Evolutionary conservation across 2,329 filamentous ascomycete species (phyloP).

Genomic region (Fusarium sulawesiense): DNA sequence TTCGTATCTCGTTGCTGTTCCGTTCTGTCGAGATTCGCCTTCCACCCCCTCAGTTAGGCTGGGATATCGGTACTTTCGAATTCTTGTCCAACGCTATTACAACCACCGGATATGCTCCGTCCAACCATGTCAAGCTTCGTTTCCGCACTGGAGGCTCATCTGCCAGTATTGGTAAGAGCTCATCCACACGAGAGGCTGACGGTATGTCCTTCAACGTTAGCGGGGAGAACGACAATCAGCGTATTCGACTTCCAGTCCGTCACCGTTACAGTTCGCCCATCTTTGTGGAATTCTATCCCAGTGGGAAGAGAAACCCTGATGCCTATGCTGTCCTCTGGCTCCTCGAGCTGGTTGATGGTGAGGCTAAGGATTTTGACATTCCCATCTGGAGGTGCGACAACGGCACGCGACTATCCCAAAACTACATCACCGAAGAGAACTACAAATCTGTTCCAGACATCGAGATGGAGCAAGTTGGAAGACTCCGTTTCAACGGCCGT

Average conservation of each 20-base stretch:
- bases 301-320: conserved; percentile 75
- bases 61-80: conserved; percentile 95
- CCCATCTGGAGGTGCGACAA: conserved; percentile 90
- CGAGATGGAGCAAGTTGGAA: conserved; percentile 81
- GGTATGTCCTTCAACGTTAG: conserved; percentile 62
- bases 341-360: conserved; percentile 83
- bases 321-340: conserved; percentile 89
- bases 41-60: conserved; percentile 87
- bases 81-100: conserved; percentile 79
- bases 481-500: conserved; percentile 80
- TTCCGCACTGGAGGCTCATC: conserved; percentile 87
- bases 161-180: conserved; percentile 72
- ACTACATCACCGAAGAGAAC: conserved; percentile 88
- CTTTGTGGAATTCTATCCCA: conserved; percentile 84
- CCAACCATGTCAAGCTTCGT: conserved; percentile 78
- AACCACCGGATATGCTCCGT: conserved; percentile 70
- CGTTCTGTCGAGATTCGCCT: conserved; percentile 87
- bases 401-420: conserved; percentile 82
- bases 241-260: conserved; percentile 85
- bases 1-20: conserved; percentile 90
- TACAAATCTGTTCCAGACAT: conserved; percentile 76
- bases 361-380: conserved; percentile 81
- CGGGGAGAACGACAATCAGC: conserved; percentile 53
- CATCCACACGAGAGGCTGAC: conserved; percentile 71
- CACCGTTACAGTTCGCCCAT: conserved; percentile 91